Evolutionary conservation across 306 rosid genomes (phyloP), one percentile per base, ranked within the genome.

Genomic region (barrel medic (Medicago truncatula)): DNA sequence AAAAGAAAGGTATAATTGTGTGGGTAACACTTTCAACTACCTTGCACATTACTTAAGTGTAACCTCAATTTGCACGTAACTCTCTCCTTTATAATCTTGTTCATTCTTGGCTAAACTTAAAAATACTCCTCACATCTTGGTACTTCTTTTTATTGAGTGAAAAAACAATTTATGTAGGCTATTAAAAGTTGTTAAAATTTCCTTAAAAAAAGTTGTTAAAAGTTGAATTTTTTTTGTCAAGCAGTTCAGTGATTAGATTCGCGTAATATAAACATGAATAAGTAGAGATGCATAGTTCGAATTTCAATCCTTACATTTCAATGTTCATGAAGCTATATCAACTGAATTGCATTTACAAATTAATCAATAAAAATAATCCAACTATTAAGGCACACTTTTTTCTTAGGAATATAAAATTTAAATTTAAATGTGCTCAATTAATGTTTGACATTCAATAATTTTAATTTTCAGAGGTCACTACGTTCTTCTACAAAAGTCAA

Each of bases 1-100:
- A 18, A 53, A 53, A 18, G 11, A 18, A 4, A 18, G 61, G 31
- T 56, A 13, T 70, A 54, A 70, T 69, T 70, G 83, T 63, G 69
- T 4, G 53, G 17, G 38, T 64, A 56, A 70, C 60, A 57, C 17
- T 75, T 75, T 47, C 83, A 79, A 47, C 83, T 14, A 78, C 83
- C 77, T 1, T 60, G 8, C 67, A 3, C 5, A 78, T 57, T 7
- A 61, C 47, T 71, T 71, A n/a, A n/a, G n/a, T n/a, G 15, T 28
- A 21, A 59, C 50, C 43, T 74, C 60, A 79, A 16, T 78, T 62
- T 47, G 12, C 46, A 73, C 46, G 75, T 64, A 80, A 73, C 56
- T 63, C 18, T 70, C 40, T 23, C 20, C 61, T 41, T 56, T 28
- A 43, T 61, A 61, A 61, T 50, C 57, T 73, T 67, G 4, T 74